Percentiles rank a stretch among this genome's conserved stretches.
These are phyloP conservation scores for Clarireedia paspali DNA, from an alignment of 2,329 filamentous ascomycete genomes.

Conservation along the genomic window DNA sequence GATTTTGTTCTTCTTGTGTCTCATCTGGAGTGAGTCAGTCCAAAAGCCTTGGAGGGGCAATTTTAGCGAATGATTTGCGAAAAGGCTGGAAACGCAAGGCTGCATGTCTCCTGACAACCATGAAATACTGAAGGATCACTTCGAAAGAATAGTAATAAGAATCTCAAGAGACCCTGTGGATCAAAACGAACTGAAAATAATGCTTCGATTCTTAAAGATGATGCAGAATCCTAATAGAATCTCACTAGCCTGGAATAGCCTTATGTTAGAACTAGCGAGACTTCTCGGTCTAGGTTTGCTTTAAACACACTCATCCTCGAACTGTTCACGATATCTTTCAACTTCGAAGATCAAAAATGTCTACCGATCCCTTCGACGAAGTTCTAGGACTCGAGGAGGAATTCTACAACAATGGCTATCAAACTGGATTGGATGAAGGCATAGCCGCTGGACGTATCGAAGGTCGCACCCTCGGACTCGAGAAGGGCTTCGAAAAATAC, in stretches of 20 bases:
- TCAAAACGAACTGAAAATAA: background rate
- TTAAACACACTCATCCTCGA: too few relatives aligned
- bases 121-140: background rate
- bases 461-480: constrained; percentile 82
- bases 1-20: constrained; percentile 1
- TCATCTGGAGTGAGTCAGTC: constrained; percentile 1
- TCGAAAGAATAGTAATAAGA: background rate
- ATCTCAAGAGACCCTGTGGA: background rate
- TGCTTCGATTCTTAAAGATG: too few relatives aligned
- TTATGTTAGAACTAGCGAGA: background rate
- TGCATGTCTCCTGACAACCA: too few relatives aligned
- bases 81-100: background rate
- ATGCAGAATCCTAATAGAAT: too few relatives aligned
- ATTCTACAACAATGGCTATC: constrained; percentile 80
- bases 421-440: constrained; percentile 68
- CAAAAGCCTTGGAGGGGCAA: constrained; percentile 7
- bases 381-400: constrained; percentile 53
- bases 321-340: background rate
- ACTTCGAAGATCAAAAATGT: constrained; percentile 16
- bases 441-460: constrained; percentile 72
- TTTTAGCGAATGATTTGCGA: background rate
- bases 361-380: constrained; percentile 26
- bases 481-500: constrained; percentile 93
- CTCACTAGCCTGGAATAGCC: too few relatives aligned
- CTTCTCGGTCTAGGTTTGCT: background rate